Conservation (phyloP, 257 asterid species). For the Ehretia macrophylla region DNA sequence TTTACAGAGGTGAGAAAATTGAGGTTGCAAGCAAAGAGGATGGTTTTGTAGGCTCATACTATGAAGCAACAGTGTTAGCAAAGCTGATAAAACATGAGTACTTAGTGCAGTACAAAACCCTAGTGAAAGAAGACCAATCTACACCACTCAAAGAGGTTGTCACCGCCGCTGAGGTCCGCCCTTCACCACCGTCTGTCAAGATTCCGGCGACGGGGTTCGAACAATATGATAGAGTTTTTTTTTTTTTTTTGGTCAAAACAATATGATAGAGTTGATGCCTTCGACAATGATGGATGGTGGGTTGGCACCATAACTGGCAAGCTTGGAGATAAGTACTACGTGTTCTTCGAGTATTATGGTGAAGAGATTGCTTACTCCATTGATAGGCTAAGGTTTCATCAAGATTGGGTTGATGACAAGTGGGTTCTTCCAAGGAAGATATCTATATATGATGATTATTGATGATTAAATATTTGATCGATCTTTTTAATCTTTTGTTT, state of each 20-base stretch:
- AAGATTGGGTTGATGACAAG: constrained; percentile 22
- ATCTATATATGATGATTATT: too few species aligned
- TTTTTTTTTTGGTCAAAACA: too few species aligned
- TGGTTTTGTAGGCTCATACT: constrained; percentile 25
- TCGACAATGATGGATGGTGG: constrained; percentile 35
- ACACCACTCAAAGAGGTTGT: constrained; percentile 26
- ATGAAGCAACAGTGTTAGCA: constrained; percentile 12
- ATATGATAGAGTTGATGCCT: constrained; percentile 19
- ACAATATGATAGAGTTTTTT: not conserved
- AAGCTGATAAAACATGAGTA: constrained; percentile 8
- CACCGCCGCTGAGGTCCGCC: constrained; percentile 19
- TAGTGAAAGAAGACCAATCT: constrained; percentile 18
- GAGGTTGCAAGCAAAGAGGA: constrained; percentile 20
- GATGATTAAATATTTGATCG: not conserved
- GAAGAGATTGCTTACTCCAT: constrained; percentile 22
- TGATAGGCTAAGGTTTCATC: constrained; percentile 27
- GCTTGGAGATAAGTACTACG: not conserved
- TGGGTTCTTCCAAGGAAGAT: constrained; percentile 15
- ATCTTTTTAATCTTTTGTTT: too few species aligned
- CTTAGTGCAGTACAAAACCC: constrained; percentile 14
- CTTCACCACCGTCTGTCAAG: constrained; percentile 15
- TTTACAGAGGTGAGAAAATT: constrained; percentile 9
- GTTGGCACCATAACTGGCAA: constrained; percentile 17
- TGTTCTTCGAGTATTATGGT: constrained; percentile 20
- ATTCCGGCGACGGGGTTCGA: not conserved